Evolutionary conservation across 441 rosid genomes (phyloP), one percentile per base, ranked within the genome.

Genomic region (Raphanus hybrid): DNA sequence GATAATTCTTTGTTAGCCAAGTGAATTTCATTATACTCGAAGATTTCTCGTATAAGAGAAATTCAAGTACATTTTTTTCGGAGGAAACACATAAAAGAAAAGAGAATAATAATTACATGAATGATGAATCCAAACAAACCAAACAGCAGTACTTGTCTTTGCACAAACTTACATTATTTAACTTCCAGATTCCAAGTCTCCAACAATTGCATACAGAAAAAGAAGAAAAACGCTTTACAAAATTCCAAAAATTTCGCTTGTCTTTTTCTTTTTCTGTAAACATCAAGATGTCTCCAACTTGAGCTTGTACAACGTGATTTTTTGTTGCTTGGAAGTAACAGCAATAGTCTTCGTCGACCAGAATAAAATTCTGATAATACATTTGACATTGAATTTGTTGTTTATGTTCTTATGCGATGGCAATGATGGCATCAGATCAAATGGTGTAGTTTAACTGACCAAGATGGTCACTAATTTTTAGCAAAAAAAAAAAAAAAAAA

Each of bases 401-500:
- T 12, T 48, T 48, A 3, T 3, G n/a, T 43, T 43, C 50, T 43
- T 11, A 43, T 10, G 50, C n/a, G 26, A 23, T 23, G 26, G 26
- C 26, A 23, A 23, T 23, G 50, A 43, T 43, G 50, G 50, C 50
- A 43, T 43, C 50, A 43, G 50, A 10, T 43, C 50, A 11, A 10
- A 43, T 11, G 14, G 50, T 43, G 50, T 11, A n/a, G 11, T 48
- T 48, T 48, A 48, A 48, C 5, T n/a, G 16, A n/a, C 54, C 54
- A 48, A 55, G 34, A 16, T 55, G 52, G 20, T 67, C 37, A 66
- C 16, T 43, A 27, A 78, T n/a, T n/a, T n/a, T n/a, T n/a, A n/a
- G n/a, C n/a, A n/a, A n/a, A n/a, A n/a, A n/a, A n/a, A n/a, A n/a
- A n/a, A n/a, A n/a, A n/a, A n/a, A n/a, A n/a, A n/a, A 48, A 55